A percentile compares a stretch with the other conserved stretches of the same genome.
phyloP scores from a whole-genome alignment of 2,329 filamentous ascomycete genomes.

The Peltaster fructicola region DNA sequence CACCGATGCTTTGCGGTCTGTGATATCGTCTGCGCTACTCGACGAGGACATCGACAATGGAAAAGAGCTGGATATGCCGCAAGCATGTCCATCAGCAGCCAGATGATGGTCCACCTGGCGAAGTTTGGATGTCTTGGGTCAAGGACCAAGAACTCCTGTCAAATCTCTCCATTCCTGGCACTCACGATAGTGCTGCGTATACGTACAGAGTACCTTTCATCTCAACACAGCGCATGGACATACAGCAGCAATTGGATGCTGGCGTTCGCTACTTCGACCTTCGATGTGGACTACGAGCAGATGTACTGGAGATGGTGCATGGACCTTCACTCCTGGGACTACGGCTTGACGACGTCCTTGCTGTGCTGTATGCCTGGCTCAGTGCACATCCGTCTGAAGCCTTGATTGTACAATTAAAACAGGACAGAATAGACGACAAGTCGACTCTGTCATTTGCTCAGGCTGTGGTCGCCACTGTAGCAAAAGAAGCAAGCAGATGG shows the following conservation, averaged over 20 bases:
- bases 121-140: slow-evolving; percentile 14
- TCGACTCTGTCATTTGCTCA: slow-evolving; percentile 21
- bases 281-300: slow-evolving; percentile 16
- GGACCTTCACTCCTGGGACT: slow-evolving; percentile 16
- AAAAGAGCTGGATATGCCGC: too few species aligned
- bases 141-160: slow-evolving; percentile 12
- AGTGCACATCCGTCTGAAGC: slow-evolving; percentile 14
- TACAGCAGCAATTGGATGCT: slow-evolving; percentile 14
- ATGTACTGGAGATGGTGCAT: slow-evolving; percentile 20
- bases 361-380: slow-evolving; percentile 16
- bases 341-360: slow-evolving; percentile 12
- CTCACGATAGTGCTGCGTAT: slow-evolving; percentile 20
- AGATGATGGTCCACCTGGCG: slow-evolving; percentile 1
- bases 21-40: too few species aligned
- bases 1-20: too few species aligned
- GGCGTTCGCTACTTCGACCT: slow-evolving; percentile 22
- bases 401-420: slow-evolving; percentile 19
- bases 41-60: too few species aligned
- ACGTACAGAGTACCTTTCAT: slow-evolving; percentile 19
- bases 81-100: too few species aligned
- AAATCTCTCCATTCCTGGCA: slow-evolving; percentile 18
- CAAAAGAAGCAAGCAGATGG: slow-evolving; percentile 13
- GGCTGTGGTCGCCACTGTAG: slow-evolving; percentile 17
- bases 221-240: slow-evolving; percentile 16
- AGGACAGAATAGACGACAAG: slow-evolving; percentile 16